Evolutionary conservation across 2,329 filamentous ascomycete genomes (phyloP), one percentile per base, ranked within the genome.

Genomic region (Aspergillus felis): DNA sequence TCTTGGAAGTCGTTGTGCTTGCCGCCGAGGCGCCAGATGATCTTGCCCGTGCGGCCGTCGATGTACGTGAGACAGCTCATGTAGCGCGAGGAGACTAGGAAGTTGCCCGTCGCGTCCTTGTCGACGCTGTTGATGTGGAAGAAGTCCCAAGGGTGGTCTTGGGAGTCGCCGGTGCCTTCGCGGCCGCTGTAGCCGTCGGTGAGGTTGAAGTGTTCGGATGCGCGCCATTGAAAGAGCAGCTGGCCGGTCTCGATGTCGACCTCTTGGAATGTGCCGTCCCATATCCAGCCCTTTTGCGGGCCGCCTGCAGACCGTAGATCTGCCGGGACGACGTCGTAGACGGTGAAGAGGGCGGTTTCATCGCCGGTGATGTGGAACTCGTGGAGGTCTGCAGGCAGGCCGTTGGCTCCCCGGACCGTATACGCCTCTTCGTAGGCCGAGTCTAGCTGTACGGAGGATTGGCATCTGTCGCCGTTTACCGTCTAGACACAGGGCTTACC

Each of bases 111-210:
- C 3, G 65, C 60, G 60, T 81, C 79, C 67, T 82, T 82, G 65
- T 80, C 78, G 56, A 82, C 72, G 47, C 78, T 80, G 67, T 82
- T 84, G 66, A 84, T 78, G 66, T 84, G 82, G 69, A 83, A 82
- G 67, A 79, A 84, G 63, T 84, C 82, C 74, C 78, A 84, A 1
- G 79, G 66, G 8, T 57, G 22, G 3, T 54, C 51, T 55, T 62
- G 22, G n/a, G 46, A 59, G 9, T 60, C 59, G 20, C 67, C 66
- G 17, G 58, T 55, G 4, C 55, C 55, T 27, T 66, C 62, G 27
- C 56, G 57, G n/a, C 51, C 52, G n/a, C 66, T 60, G 29, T 59
- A 57, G 17, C 57, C 60, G 25, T 73, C 66, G 14, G 57, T 56
- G 28, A 72, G 57, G 22, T 69, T 53, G 54, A 80, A 66, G 60